Evolutionary conservation across 805 yeast species (phyloP).

Genomic region (Saitoella complicata): DNA sequence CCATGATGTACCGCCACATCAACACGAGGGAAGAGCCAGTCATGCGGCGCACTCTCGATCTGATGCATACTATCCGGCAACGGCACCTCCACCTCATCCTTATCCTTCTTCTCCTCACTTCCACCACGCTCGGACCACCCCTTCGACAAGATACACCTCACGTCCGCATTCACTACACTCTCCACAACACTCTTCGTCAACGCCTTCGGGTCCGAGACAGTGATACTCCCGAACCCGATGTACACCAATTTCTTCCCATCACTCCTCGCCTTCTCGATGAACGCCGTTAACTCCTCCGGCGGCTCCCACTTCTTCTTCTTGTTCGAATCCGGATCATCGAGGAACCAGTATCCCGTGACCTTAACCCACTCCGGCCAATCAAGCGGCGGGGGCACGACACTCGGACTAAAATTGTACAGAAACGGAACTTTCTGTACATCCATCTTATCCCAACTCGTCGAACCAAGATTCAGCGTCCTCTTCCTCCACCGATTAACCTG

Average conservation of each 20-base stretch:
- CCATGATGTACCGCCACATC: constrained; percentile 97
- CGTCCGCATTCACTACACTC: constrained; percentile 67
- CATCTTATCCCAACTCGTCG: constrained; percentile 52
- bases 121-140: constrained; percentile 79
- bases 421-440: constrained; percentile 76
- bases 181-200: constrained; percentile 63
- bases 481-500: constrained; percentile 83
- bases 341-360: constrained; percentile 91
- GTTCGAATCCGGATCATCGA: constrained; percentile 34
- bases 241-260: constrained; percentile 62
- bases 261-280: constrained; percentile 43
- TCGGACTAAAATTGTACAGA: constrained; percentile 74
- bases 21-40: constrained; percentile 77
- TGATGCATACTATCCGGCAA: constrained; percentile 55
- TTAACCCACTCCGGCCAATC: constrained; percentile 93
- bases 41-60: constrained; percentile 71
- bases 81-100: constrained; percentile 23
- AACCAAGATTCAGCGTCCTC: constrained; percentile 43
- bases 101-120: constrained; percentile 23
- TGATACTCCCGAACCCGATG: constrained; percentile 92
- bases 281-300: constrained; percentile 37
- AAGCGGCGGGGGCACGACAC: constrained; percentile 78
- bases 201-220: constrained; percentile 64
- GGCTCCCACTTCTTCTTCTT: constrained; percentile 40
- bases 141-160: constrained; percentile 72